A percentile compares a stretch with the other conserved stretches of the same genome.
Evolutionary conservation across 1,284 basidiomycete genomes (phyloP).

Genomic region (Ustilago esculenta): DNA sequence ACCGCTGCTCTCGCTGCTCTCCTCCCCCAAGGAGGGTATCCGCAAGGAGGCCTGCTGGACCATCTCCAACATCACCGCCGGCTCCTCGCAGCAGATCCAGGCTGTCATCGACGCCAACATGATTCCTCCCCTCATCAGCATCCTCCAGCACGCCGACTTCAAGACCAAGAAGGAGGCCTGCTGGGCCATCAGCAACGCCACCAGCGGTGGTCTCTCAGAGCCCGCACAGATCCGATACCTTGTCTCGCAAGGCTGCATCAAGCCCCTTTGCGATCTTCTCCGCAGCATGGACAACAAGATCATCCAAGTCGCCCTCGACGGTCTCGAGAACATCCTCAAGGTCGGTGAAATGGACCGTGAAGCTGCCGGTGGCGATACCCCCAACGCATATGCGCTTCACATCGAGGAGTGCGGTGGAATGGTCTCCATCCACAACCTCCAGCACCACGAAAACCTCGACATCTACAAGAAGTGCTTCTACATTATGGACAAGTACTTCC

Average conservation of each 20-base stretch:
- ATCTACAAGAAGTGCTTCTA: constrained; percentile 99
- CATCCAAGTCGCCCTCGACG: constrained; percentile 96
- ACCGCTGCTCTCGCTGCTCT: constrained; percentile 88
- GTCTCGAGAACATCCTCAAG: constrained; percentile 97
- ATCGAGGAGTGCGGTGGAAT: constrained; percentile 98
- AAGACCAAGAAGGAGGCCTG: constrained; percentile 99
- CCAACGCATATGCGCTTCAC: constrained; percentile 91
- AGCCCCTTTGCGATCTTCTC: constrained; percentile 94
- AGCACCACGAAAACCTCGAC: constrained; percentile 98
- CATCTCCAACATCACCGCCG: constrained; percentile 98
- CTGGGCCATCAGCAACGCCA: constrained; percentile 99
- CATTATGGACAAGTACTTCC: constrained; percentile 72
- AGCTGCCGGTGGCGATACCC: constrained; percentile 80
- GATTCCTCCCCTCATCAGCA: constrained; percentile 97
- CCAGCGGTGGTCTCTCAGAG: constrained; percentile 95
- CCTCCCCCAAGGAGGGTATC: constrained; percentile 95
- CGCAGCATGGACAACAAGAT: constrained; percentile 99
- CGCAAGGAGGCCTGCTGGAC: constrained; percentile 98
- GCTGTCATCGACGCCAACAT: constrained; percentile 79
- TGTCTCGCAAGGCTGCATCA: constrained; percentile 96
- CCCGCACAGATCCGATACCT: constrained; percentile 98
- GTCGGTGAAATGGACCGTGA: constrained; percentile 96
- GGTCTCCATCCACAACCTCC: constrained; percentile 94
- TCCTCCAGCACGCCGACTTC: constrained; percentile 96
- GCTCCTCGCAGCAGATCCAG: constrained; percentile 95